phyloP scores from a whole-genome alignment of 441 rosid genomes.

The Euphorbia schlechtendalii region DNA sequence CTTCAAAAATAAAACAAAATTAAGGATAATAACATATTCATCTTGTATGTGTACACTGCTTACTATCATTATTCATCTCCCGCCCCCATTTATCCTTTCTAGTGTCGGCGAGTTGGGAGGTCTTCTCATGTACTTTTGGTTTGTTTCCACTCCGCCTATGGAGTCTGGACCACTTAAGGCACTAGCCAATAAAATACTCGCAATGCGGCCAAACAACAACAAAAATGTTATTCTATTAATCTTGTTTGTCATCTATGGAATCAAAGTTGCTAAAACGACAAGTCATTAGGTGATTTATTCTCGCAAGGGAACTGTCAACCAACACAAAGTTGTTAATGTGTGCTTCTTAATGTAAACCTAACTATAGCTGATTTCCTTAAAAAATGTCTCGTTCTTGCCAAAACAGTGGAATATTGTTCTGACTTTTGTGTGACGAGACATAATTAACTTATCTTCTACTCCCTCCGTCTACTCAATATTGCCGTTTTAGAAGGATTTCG shows the following conservation, averaged over 20 bases:
- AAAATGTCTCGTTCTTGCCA: too few species aligned
- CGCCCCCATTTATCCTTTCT: background rate
- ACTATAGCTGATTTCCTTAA: too few species aligned
- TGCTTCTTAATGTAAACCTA: too few species aligned
- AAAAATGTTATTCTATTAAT: background rate
- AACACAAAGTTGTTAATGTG: background rate
- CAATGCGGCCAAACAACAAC: conserved; percentile 10
- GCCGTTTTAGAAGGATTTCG: too few species aligned
- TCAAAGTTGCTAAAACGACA: conserved; percentile 5
- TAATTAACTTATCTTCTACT: too few species aligned
- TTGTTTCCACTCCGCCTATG: background rate
- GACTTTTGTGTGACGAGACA: too few species aligned
- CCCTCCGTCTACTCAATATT: too few species aligned
- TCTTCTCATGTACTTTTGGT: background rate
- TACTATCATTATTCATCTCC: background rate
- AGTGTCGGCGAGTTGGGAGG: conserved; percentile 9
- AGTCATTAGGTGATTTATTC: background rate
- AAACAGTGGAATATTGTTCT: too few species aligned
- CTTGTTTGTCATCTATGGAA: background rate
- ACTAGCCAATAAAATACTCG: background rate
- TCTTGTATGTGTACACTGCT: background rate
- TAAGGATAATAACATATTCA: background rate
- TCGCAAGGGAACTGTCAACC: background rate
- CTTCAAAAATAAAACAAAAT: background rate
- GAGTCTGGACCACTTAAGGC: too few species aligned